These are phyloP conservation scores for Oenanthe sinensis DNA, from an alignment of 129 eudicot genomes.

Conservation along the genomic window DNA sequence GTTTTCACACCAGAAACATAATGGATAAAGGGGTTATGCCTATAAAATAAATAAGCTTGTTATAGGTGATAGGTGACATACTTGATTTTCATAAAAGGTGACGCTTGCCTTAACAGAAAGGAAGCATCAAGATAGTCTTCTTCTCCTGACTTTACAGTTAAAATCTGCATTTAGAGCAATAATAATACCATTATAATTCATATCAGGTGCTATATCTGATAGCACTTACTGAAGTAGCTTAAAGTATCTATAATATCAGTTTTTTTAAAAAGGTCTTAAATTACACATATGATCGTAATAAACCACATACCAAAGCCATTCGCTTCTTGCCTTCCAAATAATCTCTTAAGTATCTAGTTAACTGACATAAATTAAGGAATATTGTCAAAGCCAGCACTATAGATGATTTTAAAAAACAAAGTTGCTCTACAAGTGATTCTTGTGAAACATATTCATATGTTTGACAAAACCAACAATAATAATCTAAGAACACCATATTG, in stretches of 20 bases:
- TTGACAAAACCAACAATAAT: neutral
- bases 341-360: conserved; percentile 72
- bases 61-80: conserved; percentile 5
- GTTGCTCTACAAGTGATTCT: neutral
- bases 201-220: neutral
- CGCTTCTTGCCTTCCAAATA: conserved; percentile 87
- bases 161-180: conserved; percentile 41
- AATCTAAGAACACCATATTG: neutral
- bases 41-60: neutral
- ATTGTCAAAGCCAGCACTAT: conserved; percentile 3
- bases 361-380: conserved; percentile 28
- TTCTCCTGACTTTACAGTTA: conserved; percentile 74
- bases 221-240: neutral
- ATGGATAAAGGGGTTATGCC: neutral
- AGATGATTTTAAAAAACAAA: neutral
- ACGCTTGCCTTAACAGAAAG: conserved; percentile 69
- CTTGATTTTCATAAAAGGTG: conserved; percentile 81
- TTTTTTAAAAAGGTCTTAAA: conserved; percentile 9
- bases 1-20: neutral
- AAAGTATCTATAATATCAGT: neutral
- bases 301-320: conserved; percentile 63
- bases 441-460: neutral
- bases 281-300: neutral
- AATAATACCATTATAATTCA: conserved; percentile 1
- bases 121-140: conserved; percentile 83